Conservation (phyloP, 2,329 filamentous ascomycete genomes). For the Zymoseptoria pseudotritici region DNA sequence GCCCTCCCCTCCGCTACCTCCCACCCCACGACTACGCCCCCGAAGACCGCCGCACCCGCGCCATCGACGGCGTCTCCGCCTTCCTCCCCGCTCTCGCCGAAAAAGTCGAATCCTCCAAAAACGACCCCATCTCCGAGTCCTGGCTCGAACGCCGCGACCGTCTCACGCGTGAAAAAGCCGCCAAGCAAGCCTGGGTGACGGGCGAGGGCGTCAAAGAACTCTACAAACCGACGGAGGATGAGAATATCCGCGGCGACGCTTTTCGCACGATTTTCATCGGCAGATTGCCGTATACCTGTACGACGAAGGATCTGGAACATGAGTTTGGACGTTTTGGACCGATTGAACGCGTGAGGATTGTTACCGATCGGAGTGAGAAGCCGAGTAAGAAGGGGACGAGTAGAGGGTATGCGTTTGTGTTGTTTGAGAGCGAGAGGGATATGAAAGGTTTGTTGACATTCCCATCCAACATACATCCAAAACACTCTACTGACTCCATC, state of each 20-base stretch:
- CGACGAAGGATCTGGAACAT: constrained; percentile 80
- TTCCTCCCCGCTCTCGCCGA: constrained; percentile 67
- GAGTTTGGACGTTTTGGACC: constrained; percentile 91
- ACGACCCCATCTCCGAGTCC: constrained; percentile 69
- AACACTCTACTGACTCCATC: constrained; percentile 33
- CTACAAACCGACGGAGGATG: constrained; percentile 79
- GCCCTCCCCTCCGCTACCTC: constrained; percentile 84
- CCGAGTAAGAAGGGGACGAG: constrained; percentile 42
- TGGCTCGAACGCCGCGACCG: constrained; percentile 85
- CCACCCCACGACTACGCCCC: constrained; percentile 75
- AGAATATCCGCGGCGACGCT: constrained; percentile 83
- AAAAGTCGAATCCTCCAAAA: constrained; percentile 54
- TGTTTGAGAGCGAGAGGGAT: constrained; percentile 94
- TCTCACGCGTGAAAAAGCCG: constrained; percentile 71
- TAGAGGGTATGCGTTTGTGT: constrained; percentile 87
- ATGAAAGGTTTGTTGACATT: constrained; percentile 74
- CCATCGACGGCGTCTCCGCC: constrained; percentile 64
- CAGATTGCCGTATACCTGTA: constrained; percentile 80
- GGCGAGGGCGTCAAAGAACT: constrained; percentile 54
- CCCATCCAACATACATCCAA: not conserved
- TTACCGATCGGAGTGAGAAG: constrained; percentile 68
- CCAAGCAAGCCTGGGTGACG: constrained; percentile 55
- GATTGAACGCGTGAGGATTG: constrained; percentile 71
- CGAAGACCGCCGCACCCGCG: constrained; percentile 69
- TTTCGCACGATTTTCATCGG: constrained; percentile 94